phyloP scores from a whole-genome alignment of 306 rosid species.

The Medicago lupulina region DNA sequence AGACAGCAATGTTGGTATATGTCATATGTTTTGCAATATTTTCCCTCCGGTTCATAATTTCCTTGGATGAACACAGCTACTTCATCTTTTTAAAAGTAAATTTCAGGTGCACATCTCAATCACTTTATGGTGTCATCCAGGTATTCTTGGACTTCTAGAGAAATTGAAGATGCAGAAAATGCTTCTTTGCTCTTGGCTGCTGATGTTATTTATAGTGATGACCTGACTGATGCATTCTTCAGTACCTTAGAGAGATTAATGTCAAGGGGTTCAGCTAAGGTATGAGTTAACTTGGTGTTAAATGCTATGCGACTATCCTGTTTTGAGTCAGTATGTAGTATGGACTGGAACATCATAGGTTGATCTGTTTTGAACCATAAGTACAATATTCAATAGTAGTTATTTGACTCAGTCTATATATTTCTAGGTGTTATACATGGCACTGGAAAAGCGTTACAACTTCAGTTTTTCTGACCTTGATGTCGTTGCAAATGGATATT shows the following conservation, averaged over 20 bases:
- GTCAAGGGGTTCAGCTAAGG: conserved; percentile 80
- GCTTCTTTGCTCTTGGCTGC: conserved; percentile 88
- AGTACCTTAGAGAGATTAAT: conserved; percentile 64
- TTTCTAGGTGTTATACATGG: conserved; percentile 75
- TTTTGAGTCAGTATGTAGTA: not conserved
- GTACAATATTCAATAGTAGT: conserved; percentile 14
- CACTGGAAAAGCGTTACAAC: conserved; percentile 89
- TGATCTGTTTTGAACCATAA: conserved; percentile 19
- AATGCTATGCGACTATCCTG: not conserved
- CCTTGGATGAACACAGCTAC: conserved; percentile 5
- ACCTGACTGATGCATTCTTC: conserved; percentile 85
- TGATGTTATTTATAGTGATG: conserved; percentile 87
- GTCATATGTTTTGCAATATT: not conserved
- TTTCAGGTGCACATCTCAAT: conserved; percentile 22
- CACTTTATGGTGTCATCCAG: conserved; percentile 53
- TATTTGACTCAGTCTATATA: conserved; percentile 27
- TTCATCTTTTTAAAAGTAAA: conserved; percentile 5
- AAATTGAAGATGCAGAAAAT: conserved; percentile 70
- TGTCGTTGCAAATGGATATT: conserved; percentile 83
- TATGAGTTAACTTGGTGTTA: conserved; percentile 29
- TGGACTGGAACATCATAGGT: conserved; percentile 10
- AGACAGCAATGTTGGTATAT: conserved; percentile 9
- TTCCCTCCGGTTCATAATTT: conserved; percentile 24
- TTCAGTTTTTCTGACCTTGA: conserved; percentile 81
- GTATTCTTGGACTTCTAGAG: conserved; percentile 72